Percentiles rank a stretch among this genome's conserved stretches.
These are phyloP conservation scores for Fusarium scirpi DNA, from an alignment of 2,329 filamentous ascomycete genomes.

Conservation along the genomic window DNA sequence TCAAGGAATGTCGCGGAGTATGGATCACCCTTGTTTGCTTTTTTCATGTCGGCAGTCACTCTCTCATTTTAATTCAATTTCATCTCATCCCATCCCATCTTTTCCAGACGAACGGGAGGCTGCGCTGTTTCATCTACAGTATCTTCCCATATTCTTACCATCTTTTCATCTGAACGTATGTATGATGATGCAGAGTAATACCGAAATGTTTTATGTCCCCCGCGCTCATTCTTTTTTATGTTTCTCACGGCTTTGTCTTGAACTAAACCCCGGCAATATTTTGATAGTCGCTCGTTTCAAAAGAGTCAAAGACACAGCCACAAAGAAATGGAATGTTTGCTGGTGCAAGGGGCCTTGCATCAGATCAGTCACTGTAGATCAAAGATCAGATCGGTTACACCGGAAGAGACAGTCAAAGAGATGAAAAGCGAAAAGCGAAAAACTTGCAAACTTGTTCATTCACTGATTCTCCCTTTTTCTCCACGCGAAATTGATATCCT, in stretches of 20 bases:
- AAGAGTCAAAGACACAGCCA: constrained; percentile 12
- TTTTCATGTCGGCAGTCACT: constrained; percentile 15
- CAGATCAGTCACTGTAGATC: constrained; percentile 16
- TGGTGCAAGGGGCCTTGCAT: constrained; percentile 3
- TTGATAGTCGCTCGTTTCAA: neutral
- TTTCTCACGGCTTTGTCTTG: neutral
- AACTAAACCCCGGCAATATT: neutral
- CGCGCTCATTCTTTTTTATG: constrained; percentile 1
- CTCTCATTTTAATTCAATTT: neutral
- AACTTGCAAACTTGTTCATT: constrained; percentile 9
- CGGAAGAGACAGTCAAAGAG: neutral
- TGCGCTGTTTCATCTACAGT: constrained; percentile 35
- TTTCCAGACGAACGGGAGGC: constrained; percentile 9
- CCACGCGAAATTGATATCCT: neutral
- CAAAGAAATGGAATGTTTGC: constrained; percentile 23
- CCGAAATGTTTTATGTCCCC: neutral
- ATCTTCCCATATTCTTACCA: neutral
- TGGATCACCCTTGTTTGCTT: constrained; percentile 3
- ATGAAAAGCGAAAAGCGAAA: neutral
- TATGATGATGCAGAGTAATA: neutral
- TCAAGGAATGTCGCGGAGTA: constrained; percentile 15
- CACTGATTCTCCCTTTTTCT: neutral
- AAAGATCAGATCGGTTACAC: constrained; percentile 28
- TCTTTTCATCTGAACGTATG: constrained; percentile 12
- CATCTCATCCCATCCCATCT: neutral